A percentile compares a stretch with the other conserved stretches of the same genome.
Evolutionary conservation across 768 basidiomycete species (phyloP).

Genomic region (Chiua virens): DNA sequence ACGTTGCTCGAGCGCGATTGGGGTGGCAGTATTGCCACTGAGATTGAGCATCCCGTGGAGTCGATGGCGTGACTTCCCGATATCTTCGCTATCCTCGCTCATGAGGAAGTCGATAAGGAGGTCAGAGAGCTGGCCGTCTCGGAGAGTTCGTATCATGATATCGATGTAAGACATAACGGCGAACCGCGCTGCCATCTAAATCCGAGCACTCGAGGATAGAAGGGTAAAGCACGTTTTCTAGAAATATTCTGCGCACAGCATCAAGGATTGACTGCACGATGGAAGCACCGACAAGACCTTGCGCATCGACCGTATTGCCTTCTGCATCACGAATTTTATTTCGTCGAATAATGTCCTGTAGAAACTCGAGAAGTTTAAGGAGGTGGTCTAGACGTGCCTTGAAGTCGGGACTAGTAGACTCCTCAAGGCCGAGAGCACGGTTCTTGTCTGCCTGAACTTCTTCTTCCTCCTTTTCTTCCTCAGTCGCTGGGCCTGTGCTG

Average conservation of each 20-base stretch:
- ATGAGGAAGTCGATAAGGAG: slow-evolving; percentile 77
- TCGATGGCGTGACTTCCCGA: slow-evolving; percentile 46
- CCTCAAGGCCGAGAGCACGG: slow-evolving; percentile 68
- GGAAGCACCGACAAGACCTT: slow-evolving; percentile 70
- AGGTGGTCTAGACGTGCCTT: slow-evolving; percentile 82
- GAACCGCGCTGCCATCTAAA: slow-evolving; percentile 89
- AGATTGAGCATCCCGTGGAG: slow-evolving; percentile 44
- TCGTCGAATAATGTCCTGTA: slow-evolving; percentile 83
- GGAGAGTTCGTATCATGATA: slow-evolving; percentile 76
- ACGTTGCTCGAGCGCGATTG: slow-evolving; percentile 28
- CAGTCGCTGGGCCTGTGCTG: slow-evolving; percentile 50
- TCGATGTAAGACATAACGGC: slow-evolving; percentile 97
- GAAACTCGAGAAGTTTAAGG: slow-evolving; percentile 85
- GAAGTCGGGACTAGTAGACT: slow-evolving; percentile 74
- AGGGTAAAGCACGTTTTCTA: slow-evolving; percentile 92
- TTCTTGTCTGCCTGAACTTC: slow-evolving; percentile 51
- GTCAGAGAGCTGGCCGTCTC: slow-evolving; percentile 64
- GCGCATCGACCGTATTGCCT: slow-evolving; percentile 48
- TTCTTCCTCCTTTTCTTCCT: slow-evolving; percentile 58
- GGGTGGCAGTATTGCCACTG: slow-evolving; percentile 33
- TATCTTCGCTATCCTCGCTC: slow-evolving; percentile 80
- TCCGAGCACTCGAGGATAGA: slow-evolving; percentile 93
- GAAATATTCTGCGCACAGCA: slow-evolving; percentile 80
- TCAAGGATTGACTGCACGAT: slow-evolving; percentile 83
- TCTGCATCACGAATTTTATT: slow-evolving; percentile 45